phyloP scores from a whole-genome alignment of 2,329 filamentous ascomycete species.

The Grosmannia huntii region DNA sequence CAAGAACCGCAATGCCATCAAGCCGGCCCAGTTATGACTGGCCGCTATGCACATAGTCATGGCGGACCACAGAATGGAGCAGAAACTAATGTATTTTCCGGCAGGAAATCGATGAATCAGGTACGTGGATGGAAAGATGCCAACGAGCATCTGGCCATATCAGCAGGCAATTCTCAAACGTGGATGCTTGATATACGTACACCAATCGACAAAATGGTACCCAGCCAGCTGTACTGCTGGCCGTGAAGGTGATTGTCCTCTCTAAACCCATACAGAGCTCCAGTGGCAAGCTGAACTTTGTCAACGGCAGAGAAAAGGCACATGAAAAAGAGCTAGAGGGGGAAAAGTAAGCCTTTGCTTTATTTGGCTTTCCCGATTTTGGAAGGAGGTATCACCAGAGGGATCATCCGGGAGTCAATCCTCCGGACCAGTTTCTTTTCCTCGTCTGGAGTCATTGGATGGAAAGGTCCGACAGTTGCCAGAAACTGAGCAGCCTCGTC shows the following conservation, averaged over 20 bases:
- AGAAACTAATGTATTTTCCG: constrained; percentile 15
- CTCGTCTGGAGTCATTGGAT: background rate
- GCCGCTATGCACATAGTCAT: constrained; percentile 17
- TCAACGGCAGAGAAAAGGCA: constrained; percentile 20
- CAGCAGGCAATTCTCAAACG: too few species aligned
- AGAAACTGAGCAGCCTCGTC: background rate
- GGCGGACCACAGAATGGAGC: constrained; percentile 18
- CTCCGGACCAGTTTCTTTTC: background rate
- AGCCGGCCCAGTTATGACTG: constrained; percentile 16
- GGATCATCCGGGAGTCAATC: background rate
- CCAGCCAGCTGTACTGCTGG: constrained; percentile 4
- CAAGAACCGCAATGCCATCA: constrained; percentile 19
- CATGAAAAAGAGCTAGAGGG: constrained; percentile 15
- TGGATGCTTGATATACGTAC: background rate
- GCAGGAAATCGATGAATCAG: constrained; percentile 17
- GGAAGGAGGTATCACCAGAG: background rate
- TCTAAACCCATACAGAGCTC: constrained; percentile 21
- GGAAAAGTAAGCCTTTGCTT: background rate
- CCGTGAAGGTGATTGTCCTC: constrained; percentile 13
- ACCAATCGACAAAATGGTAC: background rate
- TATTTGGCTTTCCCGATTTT: background rate
- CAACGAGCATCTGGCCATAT: constrained; percentile 3
- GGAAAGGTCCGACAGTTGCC: background rate
- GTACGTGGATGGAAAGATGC: constrained; percentile 16
- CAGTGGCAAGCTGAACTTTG: constrained; percentile 21